Evolutionary conservation across 2,329 filamentous ascomycete species (phyloP).

Genomic region (Aphanoascus verrucosus): DNA sequence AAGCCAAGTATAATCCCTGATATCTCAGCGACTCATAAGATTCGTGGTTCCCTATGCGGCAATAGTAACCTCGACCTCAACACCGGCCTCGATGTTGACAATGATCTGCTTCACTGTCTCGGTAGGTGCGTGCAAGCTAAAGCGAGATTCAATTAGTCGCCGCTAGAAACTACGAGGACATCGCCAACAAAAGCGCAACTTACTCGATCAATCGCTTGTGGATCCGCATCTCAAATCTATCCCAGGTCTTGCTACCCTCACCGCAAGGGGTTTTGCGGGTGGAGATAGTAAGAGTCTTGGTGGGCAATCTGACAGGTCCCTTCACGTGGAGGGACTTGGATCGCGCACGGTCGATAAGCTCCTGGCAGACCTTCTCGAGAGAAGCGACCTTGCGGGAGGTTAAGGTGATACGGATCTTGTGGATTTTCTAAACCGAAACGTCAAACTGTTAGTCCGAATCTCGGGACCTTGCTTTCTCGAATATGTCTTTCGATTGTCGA

Average conservation of each 20-base stretch:
- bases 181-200: constrained; percentile 27
- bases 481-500: background rate
- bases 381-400: constrained; percentile 88
- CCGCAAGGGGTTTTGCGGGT: constrained; percentile 98
- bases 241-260: constrained; percentile 99
- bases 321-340: constrained; percentile 97
- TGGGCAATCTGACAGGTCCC: constrained; percentile 93
- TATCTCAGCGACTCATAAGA: constrained; percentile 1
- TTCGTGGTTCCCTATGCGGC: constrained; percentile 36
- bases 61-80: constrained; percentile 45
- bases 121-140: constrained; percentile 83
- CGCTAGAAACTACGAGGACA: background rate
- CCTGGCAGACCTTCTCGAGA: constrained; percentile 95
- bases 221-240: constrained; percentile 97
- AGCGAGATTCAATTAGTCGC: constrained; percentile 9
- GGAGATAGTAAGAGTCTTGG: constrained; percentile 92
- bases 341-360: constrained; percentile 97
- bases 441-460: background rate
- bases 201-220: constrained; percentile 96
- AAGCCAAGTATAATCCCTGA: background rate
- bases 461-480: constrained; percentile 12
- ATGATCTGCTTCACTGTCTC: constrained; percentile 55
- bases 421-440: constrained; percentile 57
- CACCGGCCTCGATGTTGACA: constrained; percentile 45
- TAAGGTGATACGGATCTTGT: constrained; percentile 97